Percentiles rank a stretch among this genome's conserved stretches.
Evolutionary conservation across 2,329 filamentous ascomycete species (phyloP).

Genomic region (Talaromyces sp.): DNA sequence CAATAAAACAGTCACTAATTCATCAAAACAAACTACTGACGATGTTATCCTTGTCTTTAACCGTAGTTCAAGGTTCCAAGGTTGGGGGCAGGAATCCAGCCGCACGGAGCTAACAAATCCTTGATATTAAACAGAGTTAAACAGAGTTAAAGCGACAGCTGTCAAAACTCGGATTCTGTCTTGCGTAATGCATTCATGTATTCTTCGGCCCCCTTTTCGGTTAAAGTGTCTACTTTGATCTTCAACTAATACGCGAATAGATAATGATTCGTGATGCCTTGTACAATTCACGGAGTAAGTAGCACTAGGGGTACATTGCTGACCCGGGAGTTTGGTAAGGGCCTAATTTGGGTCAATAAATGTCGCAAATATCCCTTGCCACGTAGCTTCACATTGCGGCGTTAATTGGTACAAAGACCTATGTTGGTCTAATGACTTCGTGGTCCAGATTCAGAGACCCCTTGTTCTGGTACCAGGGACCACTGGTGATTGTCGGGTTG

Average conservation of each 20-base stretch:
- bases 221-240: background rate
- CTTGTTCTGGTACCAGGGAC: too few relatives aligned
- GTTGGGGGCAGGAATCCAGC: background rate
- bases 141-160: background rate
- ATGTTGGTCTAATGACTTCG: background rate
- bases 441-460: background rate
- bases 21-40: background rate
- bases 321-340: background rate
- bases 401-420: too few relatives aligned
- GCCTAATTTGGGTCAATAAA: background rate
- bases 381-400: background rate
- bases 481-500: background rate
- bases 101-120: background rate
- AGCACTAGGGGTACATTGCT: background rate
- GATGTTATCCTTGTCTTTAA: background rate
- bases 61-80: background rate
- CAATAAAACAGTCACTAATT: background rate
- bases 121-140: background rate
- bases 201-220: background rate
- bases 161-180: background rate
- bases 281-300: background rate
- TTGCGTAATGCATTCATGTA: background rate
- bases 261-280: background rate
- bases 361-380: background rate
- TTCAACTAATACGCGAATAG: background rate